These are phyloP conservation scores for Elongisporangium undulatum DNA, from an alignment of 352 stramenopile species.

Conservation along the genomic window DNA sequence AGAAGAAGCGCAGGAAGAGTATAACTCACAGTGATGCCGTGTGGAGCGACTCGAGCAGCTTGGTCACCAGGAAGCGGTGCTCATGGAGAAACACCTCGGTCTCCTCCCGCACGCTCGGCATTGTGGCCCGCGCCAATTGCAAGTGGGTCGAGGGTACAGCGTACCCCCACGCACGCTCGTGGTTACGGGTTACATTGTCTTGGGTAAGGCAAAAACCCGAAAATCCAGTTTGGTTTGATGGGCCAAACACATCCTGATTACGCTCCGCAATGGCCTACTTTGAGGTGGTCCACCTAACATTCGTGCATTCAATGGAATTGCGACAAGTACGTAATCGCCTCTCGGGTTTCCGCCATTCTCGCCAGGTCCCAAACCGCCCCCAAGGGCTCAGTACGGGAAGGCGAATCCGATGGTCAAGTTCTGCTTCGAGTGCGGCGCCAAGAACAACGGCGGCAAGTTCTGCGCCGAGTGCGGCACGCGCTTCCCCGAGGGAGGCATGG, in stretches of 20 bases:
- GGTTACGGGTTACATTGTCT: not conserved
- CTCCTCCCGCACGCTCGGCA: constrained; percentile 65
- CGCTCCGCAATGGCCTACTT: not conserved
- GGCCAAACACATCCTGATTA: not conserved
- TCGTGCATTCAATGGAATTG: not conserved
- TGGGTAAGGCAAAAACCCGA: not conserved
- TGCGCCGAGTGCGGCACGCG: constrained; percentile 58
- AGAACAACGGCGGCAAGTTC: constrained; percentile 49
- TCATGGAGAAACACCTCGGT: constrained; percentile 73
- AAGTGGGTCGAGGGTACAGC: not conserved
- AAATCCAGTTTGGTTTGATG: not conserved
- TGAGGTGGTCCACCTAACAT: not conserved
- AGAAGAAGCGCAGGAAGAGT: not conserved
- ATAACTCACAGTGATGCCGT: constrained; percentile 47
- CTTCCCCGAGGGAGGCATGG: constrained; percentile 16
- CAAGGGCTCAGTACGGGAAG: not conserved
- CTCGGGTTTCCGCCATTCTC: not conserved
- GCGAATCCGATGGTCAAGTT: constrained; percentile 38
- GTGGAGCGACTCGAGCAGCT: constrained; percentile 75
- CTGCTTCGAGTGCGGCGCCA: constrained; percentile 52
- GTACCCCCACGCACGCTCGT: not conserved
- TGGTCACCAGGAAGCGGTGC: constrained; percentile 81
- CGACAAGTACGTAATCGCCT: not conserved
- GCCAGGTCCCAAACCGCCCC: not conserved
- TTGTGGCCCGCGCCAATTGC: constrained; percentile 4